These are phyloP conservation scores for Cyclotella baltica DNA, from an alignment of 108 stramenopile genomes.

Conservation along the genomic window DNA sequence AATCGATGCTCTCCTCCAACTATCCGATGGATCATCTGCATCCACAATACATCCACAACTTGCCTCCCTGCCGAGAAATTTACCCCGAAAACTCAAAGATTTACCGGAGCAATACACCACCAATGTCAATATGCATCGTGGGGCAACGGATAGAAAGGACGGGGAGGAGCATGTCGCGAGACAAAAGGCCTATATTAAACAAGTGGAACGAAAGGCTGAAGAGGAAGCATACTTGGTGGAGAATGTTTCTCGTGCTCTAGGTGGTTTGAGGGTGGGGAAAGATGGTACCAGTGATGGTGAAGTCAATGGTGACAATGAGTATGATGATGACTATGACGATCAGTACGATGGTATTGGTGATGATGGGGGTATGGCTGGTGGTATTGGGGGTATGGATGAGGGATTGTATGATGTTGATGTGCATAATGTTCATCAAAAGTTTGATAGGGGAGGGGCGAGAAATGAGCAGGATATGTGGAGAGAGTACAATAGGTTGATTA, in stretches of 20 bases:
- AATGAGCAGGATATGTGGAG: conserved; percentile 57
- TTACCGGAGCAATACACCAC: conserved; percentile 33
- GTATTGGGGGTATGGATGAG: conserved; percentile 46
- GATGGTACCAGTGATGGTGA: conserved; percentile 5
- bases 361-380: conserved; percentile 65
- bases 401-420: conserved; percentile 71
- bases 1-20: conserved; percentile 60
- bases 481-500: conserved; percentile 71
- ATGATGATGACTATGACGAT: conserved; percentile 90
- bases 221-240: conserved; percentile 65
- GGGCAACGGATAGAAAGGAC: conserved; percentile 47
- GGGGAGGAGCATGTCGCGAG: conserved; percentile 62
- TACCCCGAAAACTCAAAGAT: conserved; percentile 50
- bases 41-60: conserved; percentile 42
- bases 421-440: conserved; percentile 65
- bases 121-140: conserved; percentile 52
- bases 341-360: conserved; percentile 83
- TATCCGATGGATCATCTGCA: conserved; percentile 20
- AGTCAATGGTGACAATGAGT: conserved; percentile 51
- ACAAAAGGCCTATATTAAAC: conserved; percentile 61
- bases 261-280: conserved; percentile 10
- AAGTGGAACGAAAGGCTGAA: conserved; percentile 55
- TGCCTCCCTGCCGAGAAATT: conserved; percentile 37
- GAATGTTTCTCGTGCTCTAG: conserved; percentile 40
- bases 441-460: conserved; percentile 35